phyloP scores from a whole-genome alignment of 2,329 filamentous ascomycete species.

The Aspergillus ochraceus region DNA sequence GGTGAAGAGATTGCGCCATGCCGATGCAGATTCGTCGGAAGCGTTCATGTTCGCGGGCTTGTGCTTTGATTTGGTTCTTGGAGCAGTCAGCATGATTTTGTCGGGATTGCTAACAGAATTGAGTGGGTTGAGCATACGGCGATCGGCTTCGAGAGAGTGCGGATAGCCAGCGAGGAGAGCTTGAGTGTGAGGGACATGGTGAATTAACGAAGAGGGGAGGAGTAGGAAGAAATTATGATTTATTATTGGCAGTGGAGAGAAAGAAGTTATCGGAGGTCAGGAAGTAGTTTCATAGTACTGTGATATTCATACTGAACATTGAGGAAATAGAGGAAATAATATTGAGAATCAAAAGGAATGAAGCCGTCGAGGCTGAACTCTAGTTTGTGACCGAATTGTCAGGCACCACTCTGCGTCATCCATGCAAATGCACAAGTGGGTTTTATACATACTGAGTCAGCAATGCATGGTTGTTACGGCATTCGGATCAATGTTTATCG shows the following conservation, averaged over 20 bases:
- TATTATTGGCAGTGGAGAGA: not conserved
- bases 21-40: slow-evolving; percentile 63
- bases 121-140: slow-evolving; percentile 50
- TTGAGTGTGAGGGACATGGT: slow-evolving; percentile 66
- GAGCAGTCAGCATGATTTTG: slow-evolving; percentile 21
- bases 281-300: not conserved
- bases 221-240: not conserved
- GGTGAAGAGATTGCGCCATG: slow-evolving; percentile 64
- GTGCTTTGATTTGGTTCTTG: slow-evolving; percentile 68
- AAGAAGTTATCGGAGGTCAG: not conserved
- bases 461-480: slow-evolving; percentile 27
- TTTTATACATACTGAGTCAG: slow-evolving; percentile 25
- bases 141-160: slow-evolving; percentile 68
- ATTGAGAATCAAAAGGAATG: too few relatives aligned
- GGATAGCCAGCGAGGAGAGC: slow-evolving; percentile 63
- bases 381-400: slow-evolving; percentile 9
- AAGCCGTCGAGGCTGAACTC: not conserved
- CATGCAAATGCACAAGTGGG: slow-evolving; percentile 6
- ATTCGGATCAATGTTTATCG: slow-evolving; percentile 38
- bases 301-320: not conserved
- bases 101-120: not conserved
- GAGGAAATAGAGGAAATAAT: not conserved
- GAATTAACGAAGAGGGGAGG: not conserved
- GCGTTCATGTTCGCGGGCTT: slow-evolving; percentile 67
- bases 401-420: slow-evolving; percentile 15